Evolutionary conservation across 139 green algal genomes (phyloP).

Genomic region (Chlorella sp.): DNA sequence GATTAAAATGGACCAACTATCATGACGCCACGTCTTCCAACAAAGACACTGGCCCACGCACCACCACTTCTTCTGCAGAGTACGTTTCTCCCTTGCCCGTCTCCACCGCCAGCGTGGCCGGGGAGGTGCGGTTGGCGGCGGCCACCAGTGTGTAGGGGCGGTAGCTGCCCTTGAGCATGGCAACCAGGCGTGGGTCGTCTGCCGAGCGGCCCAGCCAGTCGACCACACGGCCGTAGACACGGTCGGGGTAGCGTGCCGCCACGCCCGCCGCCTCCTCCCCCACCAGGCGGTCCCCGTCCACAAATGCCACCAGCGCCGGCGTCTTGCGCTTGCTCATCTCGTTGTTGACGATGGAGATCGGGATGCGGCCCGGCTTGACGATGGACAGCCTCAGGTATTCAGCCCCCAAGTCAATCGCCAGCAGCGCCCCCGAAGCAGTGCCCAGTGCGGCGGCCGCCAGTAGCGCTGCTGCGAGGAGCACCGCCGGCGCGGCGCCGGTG

Average conservation of each 20-base stretch:
- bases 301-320: slow-evolving; percentile 86
- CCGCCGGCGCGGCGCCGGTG: background rate
- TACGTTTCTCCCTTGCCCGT: slow-evolving; percentile 50
- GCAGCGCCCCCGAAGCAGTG: background rate
- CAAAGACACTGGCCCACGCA: slow-evolving; percentile 43
- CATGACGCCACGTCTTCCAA: no score
- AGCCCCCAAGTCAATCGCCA: slow-evolving; percentile 92
- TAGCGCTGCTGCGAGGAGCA: background rate
- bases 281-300: slow-evolving; percentile 88
- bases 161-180: slow-evolving; percentile 57
- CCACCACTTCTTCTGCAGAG: slow-evolving; percentile 89
- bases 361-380: slow-evolving; percentile 84
- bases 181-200: slow-evolving; percentile 52
- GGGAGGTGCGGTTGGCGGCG: slow-evolving; percentile 58
- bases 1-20: no score
- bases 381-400: slow-evolving; percentile 95
- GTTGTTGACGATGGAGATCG: slow-evolving; percentile 93
- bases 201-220: slow-evolving; percentile 87
- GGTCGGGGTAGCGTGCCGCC: slow-evolving; percentile 77
- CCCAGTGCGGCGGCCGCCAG: background rate
- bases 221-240: slow-evolving; percentile 70
- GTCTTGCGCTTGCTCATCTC: slow-evolving; percentile 96
- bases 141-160: slow-evolving; percentile 80
- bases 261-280: slow-evolving; percentile 91
- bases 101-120: slow-evolving; percentile 56